phyloP scores from a whole-genome alignment of 73 alveolate species.

The Stentor coeruleus region DNA sequence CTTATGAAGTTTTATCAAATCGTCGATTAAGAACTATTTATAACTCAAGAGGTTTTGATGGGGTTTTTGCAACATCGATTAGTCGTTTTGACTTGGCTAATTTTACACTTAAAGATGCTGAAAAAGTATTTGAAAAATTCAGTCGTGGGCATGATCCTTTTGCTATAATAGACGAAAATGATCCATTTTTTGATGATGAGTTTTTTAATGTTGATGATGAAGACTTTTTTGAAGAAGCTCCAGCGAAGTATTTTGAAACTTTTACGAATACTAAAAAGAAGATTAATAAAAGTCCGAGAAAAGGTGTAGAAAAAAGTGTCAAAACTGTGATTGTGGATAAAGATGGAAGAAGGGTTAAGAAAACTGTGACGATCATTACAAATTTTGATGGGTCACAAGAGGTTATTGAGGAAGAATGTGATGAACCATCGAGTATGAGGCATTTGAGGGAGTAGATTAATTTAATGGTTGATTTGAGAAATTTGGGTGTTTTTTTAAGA shows the following conservation, averaged over 20 bases:
- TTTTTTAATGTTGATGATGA: neutral
- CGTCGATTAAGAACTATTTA: conserved; percentile 63
- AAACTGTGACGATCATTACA: conserved; percentile 62
- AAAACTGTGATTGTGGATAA: conserved; percentile 58
- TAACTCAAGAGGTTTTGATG: conserved; percentile 86
- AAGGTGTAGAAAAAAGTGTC: conserved; percentile 61
- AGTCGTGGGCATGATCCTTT: conserved; percentile 94
- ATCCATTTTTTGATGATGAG: conserved; percentile 2
- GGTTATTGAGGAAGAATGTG: conserved; percentile 14
- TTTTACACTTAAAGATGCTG: conserved; percentile 64
- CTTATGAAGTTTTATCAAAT: conserved; percentile 92
- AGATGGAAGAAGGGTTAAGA: conserved; percentile 66
- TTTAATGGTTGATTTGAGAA: too few species aligned
- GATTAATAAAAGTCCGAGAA: conserved; percentile 40
- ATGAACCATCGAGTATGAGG: neutral
- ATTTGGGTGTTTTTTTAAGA: too few species aligned
- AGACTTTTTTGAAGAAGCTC: neutral
- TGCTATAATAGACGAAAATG: conserved; percentile 12
- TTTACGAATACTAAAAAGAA: neutral
- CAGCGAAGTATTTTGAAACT: neutral
- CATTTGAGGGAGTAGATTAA: too few species aligned
- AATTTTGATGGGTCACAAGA: conserved; percentile 51
- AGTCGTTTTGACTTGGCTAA: conserved; percentile 34
- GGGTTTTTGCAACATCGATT: conserved; percentile 79
- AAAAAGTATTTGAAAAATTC: conserved; percentile 90